Evolutionary conservation across 352 stramenopile genomes (phyloP).

Genomic region (Saprolegnia diclina): DNA sequence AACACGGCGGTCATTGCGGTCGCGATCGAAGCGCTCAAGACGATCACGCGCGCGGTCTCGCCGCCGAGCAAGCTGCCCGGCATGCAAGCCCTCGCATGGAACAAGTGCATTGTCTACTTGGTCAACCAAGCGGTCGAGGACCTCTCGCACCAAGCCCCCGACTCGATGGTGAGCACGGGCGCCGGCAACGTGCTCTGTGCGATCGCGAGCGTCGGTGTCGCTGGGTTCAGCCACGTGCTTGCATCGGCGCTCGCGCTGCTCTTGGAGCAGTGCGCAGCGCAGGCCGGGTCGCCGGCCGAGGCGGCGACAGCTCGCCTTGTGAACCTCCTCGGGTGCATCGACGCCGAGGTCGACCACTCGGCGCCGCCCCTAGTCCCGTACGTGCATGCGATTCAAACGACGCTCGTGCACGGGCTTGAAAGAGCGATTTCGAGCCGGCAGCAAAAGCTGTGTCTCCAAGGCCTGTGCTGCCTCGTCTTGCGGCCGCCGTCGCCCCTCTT

Average conservation of each 20-base stretch:
- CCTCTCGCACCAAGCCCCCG: constrained; percentile 57
- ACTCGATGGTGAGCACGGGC: constrained; percentile 76
- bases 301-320: constrained; percentile 56
- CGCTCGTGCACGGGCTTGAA: not conserved
- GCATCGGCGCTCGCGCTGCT: constrained; percentile 55
- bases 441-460: constrained; percentile 34
- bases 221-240: constrained; percentile 67
- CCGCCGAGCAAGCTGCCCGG: constrained; percentile 15
- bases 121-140: constrained; percentile 36
- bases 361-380: constrained; percentile 48
- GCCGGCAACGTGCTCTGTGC: constrained; percentile 61
- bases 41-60: not conserved
- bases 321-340: constrained; percentile 73
- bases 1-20: constrained; percentile 73
- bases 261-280: constrained; percentile 54
- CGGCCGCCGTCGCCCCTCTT: constrained; percentile 77
- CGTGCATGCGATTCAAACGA: constrained; percentile 31
- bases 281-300: constrained; percentile 45
- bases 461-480: constrained; percentile 66
- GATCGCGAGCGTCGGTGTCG: constrained; percentile 55
- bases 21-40: constrained; percentile 46
- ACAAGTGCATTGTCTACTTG: constrained; percentile 74
- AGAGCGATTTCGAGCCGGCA: not conserved
- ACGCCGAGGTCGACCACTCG: constrained; percentile 77
- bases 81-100: constrained; percentile 58